Percentiles rank a stretch among this genome's conserved stretches.
Evolutionary conservation across 1,284 basidiomycete genomes (phyloP).

Genomic region (Papiliotrema nemorosa): DNA sequence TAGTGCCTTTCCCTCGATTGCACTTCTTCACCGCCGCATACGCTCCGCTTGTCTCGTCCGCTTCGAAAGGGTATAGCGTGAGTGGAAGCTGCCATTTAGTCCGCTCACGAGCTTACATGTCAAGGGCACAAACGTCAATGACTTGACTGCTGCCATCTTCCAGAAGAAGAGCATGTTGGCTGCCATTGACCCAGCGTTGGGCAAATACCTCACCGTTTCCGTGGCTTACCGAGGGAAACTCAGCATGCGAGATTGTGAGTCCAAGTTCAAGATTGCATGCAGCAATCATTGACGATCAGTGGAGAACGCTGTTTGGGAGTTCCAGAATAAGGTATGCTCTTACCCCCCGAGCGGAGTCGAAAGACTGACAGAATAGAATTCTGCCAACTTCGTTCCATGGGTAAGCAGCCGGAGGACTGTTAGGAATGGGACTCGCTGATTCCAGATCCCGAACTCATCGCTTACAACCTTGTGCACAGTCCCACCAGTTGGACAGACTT

Average conservation of each 20-base stretch:
- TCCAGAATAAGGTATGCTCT: conserved; percentile 36
- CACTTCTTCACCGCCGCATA: conserved; percentile 89
- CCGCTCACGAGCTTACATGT: no score
- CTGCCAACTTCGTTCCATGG: conserved; percentile 42
- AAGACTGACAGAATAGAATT: conserved; percentile 23
- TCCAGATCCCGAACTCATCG: conserved; percentile 40
- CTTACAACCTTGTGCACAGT: conserved; percentile 65
- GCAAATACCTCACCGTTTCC: conserved; percentile 47
- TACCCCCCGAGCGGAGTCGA: background rate
- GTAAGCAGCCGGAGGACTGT: conserved; percentile 10
- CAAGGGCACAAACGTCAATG: conserved; percentile 35
- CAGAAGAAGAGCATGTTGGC: conserved; percentile 37
- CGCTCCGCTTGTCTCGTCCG: conserved; percentile 70
- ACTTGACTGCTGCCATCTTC: conserved; percentile 41
- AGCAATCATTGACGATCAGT: conserved; percentile 19
- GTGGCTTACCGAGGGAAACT: conserved; percentile 44
- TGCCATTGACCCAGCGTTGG: conserved; percentile 38
- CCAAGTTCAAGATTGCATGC: no score
- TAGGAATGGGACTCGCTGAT: conserved; percentile 1
- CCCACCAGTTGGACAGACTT: conserved; percentile 72
- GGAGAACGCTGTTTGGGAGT: conserved; percentile 41
- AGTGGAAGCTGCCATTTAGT: no score
- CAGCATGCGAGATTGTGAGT: conserved; percentile 41
- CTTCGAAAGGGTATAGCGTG: conserved; percentile 59
- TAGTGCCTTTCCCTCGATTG: conserved; percentile 81